Evolutionary conservation across 2,329 filamentous ascomycete genomes (phyloP).

Genomic region (Piedraia hortae): DNA sequence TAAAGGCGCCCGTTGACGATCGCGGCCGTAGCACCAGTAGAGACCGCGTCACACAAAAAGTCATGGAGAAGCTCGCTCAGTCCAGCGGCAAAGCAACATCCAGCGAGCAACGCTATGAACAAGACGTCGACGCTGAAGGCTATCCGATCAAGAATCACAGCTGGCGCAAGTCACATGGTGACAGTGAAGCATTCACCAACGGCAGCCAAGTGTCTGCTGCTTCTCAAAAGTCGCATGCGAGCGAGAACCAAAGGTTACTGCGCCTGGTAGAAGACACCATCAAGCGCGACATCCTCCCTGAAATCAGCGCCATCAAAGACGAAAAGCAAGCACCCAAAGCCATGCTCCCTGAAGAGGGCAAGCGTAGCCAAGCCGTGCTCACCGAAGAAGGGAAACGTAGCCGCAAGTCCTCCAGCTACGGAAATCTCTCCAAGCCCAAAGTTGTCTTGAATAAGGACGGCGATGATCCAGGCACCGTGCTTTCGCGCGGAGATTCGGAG

Average conservation of each 20-base stretch:
- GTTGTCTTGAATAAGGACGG: conserved; percentile 31
- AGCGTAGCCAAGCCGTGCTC: conserved; percentile 28
- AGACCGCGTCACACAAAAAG: conserved; percentile 39
- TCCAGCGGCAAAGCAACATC: conserved; percentile 17
- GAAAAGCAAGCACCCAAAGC: conserved; percentile 58
- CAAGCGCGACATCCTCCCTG: conserved; percentile 63
- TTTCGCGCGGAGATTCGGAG: conserved; percentile 25
- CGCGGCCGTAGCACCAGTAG: conserved; percentile 36
- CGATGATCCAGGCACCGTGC: conserved; percentile 28
- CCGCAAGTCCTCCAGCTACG: conserved; percentile 33
- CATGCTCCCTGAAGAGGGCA: conserved; percentile 38
- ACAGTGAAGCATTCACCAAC: conserved; percentile 31
- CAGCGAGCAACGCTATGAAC: conserved; percentile 3
- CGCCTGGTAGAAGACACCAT: conserved; percentile 88
- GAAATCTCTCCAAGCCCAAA: conserved; percentile 32
- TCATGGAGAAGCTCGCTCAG: conserved; percentile 35
- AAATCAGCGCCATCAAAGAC: conserved; percentile 71
- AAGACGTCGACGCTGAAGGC: conserved; percentile 11
- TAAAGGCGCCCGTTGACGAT: conserved; percentile 30
- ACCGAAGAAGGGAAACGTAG: conserved; percentile 17
- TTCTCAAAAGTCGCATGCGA: conserved; percentile 43
- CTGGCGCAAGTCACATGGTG: conserved; percentile 20
- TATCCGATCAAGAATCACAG: conserved; percentile 9
- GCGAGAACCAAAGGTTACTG: conserved; percentile 75
- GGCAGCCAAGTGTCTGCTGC: conserved; percentile 32